Evolutionary conservation across 1,139 yeast species (phyloP), one percentile per base, ranked within the genome.

Genomic region (Pichia sp.): DNA sequence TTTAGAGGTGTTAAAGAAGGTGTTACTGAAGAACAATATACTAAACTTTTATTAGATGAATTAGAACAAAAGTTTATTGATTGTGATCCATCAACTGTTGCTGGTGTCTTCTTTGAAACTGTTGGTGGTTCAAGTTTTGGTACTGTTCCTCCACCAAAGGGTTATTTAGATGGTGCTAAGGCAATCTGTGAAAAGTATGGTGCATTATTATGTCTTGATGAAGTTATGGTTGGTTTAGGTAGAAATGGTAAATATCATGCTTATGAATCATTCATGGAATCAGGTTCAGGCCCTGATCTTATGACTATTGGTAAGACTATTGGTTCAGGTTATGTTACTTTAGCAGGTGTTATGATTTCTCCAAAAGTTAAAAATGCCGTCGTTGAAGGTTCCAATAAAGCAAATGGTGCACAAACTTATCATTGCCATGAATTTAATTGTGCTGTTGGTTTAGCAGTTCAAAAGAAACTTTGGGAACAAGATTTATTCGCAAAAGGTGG

Each of bases 271-370:
- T 71, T 69, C 52, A 77, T 68, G 65, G 62, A 72, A 54, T 59
- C 65, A 6, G 71, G 69, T 43, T 70, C 69, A 42, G 81, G 78
- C 30, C 86, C 86, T 48, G 85, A 80, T 62, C 65, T 81, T 49
- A 81, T 78, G 65, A 71, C 81, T 10, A 76, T 78, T 53, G 86
- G 86, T 56, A 81, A 81, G 64, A 78, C 84, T 32, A 71, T 81
- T 51, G 85, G 85, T 46, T 77, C 83, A 10, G 86, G 86, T 9
- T 78, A 70, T 55, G 81, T 78, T 42, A 79, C 86, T 39, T 72
- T 80, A 60, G 83, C 85, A 11, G 84, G 83, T 53, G 70, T 79
- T 40, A 65, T 80, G 47, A 64, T 80, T 31, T 71, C 81, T 9
- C 81, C 82, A 47, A 73, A 72, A 59, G 68, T 80, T 43, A 72